Evolutionary conservation across 148 eudicot species (phyloP), one percentile per base, ranked within the genome.

Genomic region (Vaccinium macrocarpon): DNA sequence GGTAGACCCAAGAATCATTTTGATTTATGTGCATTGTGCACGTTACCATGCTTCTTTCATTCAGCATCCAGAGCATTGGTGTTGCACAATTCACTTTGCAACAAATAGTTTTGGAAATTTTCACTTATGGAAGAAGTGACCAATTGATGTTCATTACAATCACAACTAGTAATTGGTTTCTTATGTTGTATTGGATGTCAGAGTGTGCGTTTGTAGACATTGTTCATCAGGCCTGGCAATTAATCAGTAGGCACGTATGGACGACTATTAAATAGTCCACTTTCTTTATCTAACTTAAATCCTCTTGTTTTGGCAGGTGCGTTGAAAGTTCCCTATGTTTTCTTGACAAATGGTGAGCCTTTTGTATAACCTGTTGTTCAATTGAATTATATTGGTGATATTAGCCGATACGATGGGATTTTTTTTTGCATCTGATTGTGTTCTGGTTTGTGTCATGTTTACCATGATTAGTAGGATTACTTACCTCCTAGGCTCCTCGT

Each of bases 261-360:
- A 56, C 15, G 29, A 25, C 79, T 50, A 76, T 42, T 52, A 27
- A 52, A 15, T 78, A 59, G 38, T 50, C 25, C 11, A 73, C 7
- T 83, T 23, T 50, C 51, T 82, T 72, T 46, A 64, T 75, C 15
- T 23, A 59, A 51, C 21, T 9, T 51, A 13, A 64, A 42, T 6
- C 52, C 42, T 19, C 76, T 81, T 62, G 46, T 85, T 76, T 70
- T 84, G 81, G 86, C 89, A 95, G 98, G 95, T 84, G 85, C 86
- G 46, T 79, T 93, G 89, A 92, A 87, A 85, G 82, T 95, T 81
- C 97, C 98, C 23, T 95, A 84, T 85, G 90, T 91, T 85, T 95
- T 95, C 86, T 75, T 95, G 90, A 95, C 98, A 49, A 95, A 95
- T 80, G 98, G 98, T 95, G 87, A 85, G 89, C 74, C 27, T 23